Base-by-base conservation (phyloP, 129 eudicot species). In the Ambrosia artemisiifolia region DNA sequence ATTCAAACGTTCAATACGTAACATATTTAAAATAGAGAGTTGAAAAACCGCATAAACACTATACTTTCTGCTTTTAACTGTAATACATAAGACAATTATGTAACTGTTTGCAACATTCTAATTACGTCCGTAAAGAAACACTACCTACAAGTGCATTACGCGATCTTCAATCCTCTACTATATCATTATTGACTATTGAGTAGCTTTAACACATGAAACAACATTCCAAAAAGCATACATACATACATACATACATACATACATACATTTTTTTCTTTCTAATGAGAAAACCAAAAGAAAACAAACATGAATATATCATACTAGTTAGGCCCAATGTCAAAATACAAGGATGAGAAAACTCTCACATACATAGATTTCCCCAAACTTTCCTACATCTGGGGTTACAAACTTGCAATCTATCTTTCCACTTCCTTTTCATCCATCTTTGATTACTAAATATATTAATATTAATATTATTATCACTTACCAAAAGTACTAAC, bases 331-430 rank as follows among this genome's bases (percentile, higher is more conserved):
- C 65, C 65, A 59, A 59, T 59, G 65, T 30, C 65, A 16, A 59
- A 30, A 59, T 59, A 30, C 65, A 28, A 59, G 65, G 65, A 32
- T 59, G 42, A 24, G 2, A 30, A 59, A 57, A 57, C 63, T 9
- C 63, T 57, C 63, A 11, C 34, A 57, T 28, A 59, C 42, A 59
- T 59, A n/a, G n/a, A n/a, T 59, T 56, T 11, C 62, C 35, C 63
- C 20, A 38, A 62, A 40, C 19, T 59, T 57, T 71, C 69, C 77
- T 46, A 72, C 69, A 72, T 72, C 77, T 63, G 19, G 46, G 69
- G 60, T 72, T 59, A 44, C 30, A 32, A 71, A 42, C 67, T 42
- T 59, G 57, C 30, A 32, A 71, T 59, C 67, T 42, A 48, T 71
- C 59, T 42, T n/a, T 24, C 28, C 28, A 0, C 59, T 44, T 60